Evolutionary conservation across 495 filamentous ascomycete genomes (phyloP).

Genomic region (Penicillium salamii): DNA sequence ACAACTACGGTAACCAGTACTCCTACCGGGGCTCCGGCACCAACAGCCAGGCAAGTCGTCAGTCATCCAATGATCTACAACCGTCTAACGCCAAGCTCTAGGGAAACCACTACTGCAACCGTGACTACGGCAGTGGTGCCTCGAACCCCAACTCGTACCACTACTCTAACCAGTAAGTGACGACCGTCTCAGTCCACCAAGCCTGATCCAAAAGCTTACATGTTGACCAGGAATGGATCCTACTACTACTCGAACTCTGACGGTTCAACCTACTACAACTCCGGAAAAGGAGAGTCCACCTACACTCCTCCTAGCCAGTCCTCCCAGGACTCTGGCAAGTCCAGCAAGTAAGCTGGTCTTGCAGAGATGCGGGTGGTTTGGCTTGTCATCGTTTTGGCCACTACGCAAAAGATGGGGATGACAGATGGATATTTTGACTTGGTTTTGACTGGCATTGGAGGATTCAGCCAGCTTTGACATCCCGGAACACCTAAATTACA

Average conservation of each 20-base stretch:
- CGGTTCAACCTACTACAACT: conserved; percentile 40
- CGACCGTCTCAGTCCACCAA: too few species aligned
- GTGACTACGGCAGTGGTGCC: conserved; percentile 33
- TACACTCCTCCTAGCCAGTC: conserved; percentile 23
- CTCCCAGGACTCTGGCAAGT: not conserved
- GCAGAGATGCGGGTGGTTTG: too few species aligned
- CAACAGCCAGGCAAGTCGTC: conserved; percentile 29
- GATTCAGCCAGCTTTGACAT: too few species aligned
- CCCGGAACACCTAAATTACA: too few species aligned
- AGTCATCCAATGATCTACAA: not conserved
- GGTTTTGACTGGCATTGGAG: too few species aligned
- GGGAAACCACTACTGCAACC: conserved; percentile 41
- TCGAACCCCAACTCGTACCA: conserved; percentile 38
- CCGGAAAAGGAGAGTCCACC: conserved; percentile 25
- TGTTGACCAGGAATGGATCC: conserved; percentile 24
- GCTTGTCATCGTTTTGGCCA: too few species aligned
- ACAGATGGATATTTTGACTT: too few species aligned
- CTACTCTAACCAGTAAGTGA: conserved; percentile 35
- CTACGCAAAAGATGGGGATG: too few species aligned
- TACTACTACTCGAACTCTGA: conserved; percentile 44
- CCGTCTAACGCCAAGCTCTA: conserved; percentile 2
- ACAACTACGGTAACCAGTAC: conserved; percentile 13
- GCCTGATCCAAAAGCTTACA: too few species aligned
- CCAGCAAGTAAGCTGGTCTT: not conserved
- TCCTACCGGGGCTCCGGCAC: conserved; percentile 31